Percentiles rank a stretch among this genome's conserved stretches.
phyloP scores from a whole-genome alignment of 139 green algal genomes.

The Penium margaritaceum region DNA sequence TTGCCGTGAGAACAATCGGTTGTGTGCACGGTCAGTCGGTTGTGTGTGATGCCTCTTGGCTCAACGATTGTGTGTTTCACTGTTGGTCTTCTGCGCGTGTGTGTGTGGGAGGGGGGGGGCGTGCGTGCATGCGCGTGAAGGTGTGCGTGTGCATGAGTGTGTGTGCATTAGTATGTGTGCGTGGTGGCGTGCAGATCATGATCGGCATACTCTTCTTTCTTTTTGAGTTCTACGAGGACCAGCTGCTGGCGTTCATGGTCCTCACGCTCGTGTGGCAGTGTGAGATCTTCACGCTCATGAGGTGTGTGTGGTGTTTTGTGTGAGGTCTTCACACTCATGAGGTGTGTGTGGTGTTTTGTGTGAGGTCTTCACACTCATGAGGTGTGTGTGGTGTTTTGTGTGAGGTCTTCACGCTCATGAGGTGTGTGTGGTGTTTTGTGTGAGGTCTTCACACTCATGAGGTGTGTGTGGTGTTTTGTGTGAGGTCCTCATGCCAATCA shows the following conservation, averaged over 20 bases:
- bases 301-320: not conserved
- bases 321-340: not conserved
- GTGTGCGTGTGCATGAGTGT: too few relatives aligned
- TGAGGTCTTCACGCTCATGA: too few relatives aligned
- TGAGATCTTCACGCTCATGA: conserved; percentile 48
- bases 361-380: not conserved
- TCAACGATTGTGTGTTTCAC: not conserved
- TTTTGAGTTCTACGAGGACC: conserved; percentile 51
- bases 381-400: not conserved
- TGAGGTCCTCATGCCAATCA: too few relatives aligned
- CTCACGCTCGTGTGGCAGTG: conserved; percentile 49
- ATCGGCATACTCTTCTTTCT: conserved; percentile 52
- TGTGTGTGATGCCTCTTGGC: too few relatives aligned
- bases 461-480: not conserved
- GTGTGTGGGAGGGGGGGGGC: not conserved
- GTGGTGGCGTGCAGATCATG: conserved; percentile 53
- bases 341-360: not conserved
- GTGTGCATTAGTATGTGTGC: too few relatives aligned
- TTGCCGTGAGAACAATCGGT: too few relatives aligned
- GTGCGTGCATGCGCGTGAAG: too few relatives aligned
- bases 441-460: not conserved
- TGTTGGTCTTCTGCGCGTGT: not conserved
- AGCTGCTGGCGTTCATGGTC: conserved; percentile 48
- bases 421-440: too few relatives aligned
- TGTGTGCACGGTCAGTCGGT: too few relatives aligned